Evolutionary conservation across 306 rosid species (phyloP).

Genomic region (Aeschynomene evenia): DNA sequence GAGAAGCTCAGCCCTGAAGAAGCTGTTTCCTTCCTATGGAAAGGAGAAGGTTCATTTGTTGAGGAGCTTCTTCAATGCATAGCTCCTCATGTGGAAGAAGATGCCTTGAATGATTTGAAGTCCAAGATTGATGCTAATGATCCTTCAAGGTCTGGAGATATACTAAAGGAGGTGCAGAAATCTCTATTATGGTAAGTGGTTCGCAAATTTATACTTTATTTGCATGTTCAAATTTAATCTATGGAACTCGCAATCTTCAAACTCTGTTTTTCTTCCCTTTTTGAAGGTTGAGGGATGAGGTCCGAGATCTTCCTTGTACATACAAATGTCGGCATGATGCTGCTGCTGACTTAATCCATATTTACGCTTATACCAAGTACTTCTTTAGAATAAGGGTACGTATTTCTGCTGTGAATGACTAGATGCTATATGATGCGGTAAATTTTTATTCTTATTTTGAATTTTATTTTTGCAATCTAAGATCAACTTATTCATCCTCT

Average conservation of each 20-base stretch:
- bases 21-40: constrained; percentile 75
- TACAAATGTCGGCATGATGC: constrained; percentile 97
- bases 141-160: constrained; percentile 66
- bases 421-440: not conserved
- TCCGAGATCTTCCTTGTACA: constrained; percentile 84
- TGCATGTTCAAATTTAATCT: constrained; percentile 13
- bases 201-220: not conserved
- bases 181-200: constrained; percentile 71
- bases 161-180: constrained; percentile 68
- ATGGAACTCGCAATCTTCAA: constrained; percentile 9
- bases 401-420: constrained; percentile 10
- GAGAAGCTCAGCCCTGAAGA: constrained; percentile 86
- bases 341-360: constrained; percentile 97
- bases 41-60: constrained; percentile 91
- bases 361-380: constrained; percentile 80
- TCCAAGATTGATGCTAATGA: constrained; percentile 63
- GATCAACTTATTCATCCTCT: not conserved
- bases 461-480: constrained; percentile 10
- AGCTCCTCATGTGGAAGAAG: constrained; percentile 68
- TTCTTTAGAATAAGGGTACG: constrained; percentile 89
- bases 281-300: constrained; percentile 94
- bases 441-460: not conserved
- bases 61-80: constrained; percentile 85
- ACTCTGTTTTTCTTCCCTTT: constrained; percentile 7
- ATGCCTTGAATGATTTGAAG: constrained; percentile 62